Conservation (phyloP, 257 asterid genomes). For the Salvia miltiorrhiza region DNA sequence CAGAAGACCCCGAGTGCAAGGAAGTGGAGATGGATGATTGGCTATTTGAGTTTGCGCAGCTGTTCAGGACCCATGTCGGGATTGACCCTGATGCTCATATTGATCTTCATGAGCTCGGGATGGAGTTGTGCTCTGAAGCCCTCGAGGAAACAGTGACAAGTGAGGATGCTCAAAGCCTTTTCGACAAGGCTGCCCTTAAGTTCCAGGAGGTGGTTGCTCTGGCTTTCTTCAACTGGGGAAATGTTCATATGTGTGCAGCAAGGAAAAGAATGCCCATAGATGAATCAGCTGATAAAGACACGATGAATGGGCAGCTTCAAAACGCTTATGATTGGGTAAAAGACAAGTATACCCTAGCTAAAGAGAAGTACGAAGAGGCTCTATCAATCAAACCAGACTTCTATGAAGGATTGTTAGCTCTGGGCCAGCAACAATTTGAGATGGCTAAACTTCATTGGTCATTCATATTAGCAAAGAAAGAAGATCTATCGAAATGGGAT, state of each 20-base stretch:
- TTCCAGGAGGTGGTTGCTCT: constrained; percentile 98
- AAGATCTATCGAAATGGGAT: constrained; percentile 78
- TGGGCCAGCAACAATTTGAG: constrained; percentile 95
- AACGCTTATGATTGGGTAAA: constrained; percentile 83
- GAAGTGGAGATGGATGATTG: constrained; percentile 99
- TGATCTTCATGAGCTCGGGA: constrained; percentile 96
- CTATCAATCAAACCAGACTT: constrained; percentile 72
- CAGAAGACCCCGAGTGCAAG: constrained; percentile 67
- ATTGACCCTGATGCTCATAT: constrained; percentile 93
- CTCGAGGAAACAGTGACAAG: constrained; percentile 87
- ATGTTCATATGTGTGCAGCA: constrained; percentile 98
- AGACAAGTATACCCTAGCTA: constrained; percentile 77
- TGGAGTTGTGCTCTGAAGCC: constrained; percentile 96
- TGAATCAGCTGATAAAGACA: constrained; percentile 69
- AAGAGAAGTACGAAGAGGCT: constrained; percentile 80
- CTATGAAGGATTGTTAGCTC: constrained; percentile 80
- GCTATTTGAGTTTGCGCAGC: constrained; percentile 95
- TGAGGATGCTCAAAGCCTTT: constrained; percentile 85
- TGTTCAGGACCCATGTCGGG: constrained; percentile 87
- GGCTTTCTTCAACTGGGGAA: constrained; percentile 98
- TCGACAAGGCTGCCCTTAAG: constrained; percentile 75
- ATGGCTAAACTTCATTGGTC: constrained; percentile 99
- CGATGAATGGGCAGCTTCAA: constrained; percentile 68
- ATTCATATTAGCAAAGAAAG: constrained; percentile 74
- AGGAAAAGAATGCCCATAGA: constrained; percentile 88